These are phyloP conservation scores for Populus hybrid DNA, from an alignment of 441 rosid species.

Conservation along the genomic window DNA sequence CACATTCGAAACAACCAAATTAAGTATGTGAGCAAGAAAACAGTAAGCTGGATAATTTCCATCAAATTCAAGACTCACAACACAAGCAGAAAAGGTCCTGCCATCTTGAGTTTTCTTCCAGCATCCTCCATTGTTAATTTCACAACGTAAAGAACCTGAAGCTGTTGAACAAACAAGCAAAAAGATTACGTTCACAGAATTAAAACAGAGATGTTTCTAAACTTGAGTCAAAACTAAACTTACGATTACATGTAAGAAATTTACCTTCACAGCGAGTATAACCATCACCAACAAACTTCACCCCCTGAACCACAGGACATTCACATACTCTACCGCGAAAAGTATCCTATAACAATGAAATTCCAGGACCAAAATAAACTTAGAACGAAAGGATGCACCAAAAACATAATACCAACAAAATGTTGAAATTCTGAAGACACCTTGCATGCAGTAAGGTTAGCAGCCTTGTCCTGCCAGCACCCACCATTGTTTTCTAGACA, in stretches of 20 bases:
- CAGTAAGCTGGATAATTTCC: not conserved
- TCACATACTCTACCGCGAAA: conserved; percentile 90
- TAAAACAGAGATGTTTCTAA: not conserved
- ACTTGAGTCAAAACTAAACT: not conserved
- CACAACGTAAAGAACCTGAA: conserved; percentile 70
- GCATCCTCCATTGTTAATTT: conserved; percentile 86
- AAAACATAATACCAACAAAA: not conserved
- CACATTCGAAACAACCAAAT: not conserved
- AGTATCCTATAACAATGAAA: conserved; percentile 57
- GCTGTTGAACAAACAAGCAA: conserved; percentile 44
- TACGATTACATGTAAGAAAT: conserved; percentile 12
- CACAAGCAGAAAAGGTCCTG: conserved; percentile 72
- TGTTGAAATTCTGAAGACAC: conserved; percentile 33
- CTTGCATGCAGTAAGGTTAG: conserved; percentile 84
- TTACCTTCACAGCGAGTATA: conserved; percentile 87
- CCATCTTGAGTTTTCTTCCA: conserved; percentile 70
- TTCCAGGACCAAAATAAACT: not conserved
- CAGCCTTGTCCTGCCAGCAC: conserved; percentile 79
- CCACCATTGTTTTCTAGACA: conserved; percentile 86
- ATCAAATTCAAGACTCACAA: conserved; percentile 39
- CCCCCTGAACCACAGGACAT: conserved; percentile 77
- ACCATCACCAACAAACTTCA: conserved; percentile 80
- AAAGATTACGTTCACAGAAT: not conserved
- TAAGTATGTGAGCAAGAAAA: not conserved
- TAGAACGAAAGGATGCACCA: not conserved